Evolutionary conservation across 768 basidiomycete genomes (phyloP), one percentile per base, ranked within the genome.

Genomic region (Neoboletus brunneissimus): DNA sequence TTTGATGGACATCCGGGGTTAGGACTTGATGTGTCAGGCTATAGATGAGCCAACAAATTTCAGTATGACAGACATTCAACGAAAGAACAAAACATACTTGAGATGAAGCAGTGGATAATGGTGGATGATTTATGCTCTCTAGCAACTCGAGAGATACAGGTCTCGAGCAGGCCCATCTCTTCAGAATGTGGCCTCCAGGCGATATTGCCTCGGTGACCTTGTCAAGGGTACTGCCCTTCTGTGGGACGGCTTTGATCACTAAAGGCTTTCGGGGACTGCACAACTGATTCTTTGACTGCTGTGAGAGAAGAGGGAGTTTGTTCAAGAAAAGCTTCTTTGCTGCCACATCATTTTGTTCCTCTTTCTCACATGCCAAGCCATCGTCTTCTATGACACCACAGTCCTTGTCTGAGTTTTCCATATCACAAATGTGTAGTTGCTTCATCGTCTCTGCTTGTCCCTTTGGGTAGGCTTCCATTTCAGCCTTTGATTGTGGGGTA

Each of bases 191-290:
- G 0, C 88, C 89, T 13, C 87, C 87, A 3, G 89, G 89, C 0
- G 87, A 90, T 55, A 89, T 77, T 1, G 82, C 84, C 58, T 85
- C 86, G 2, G 76, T 83, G 27, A 87, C 82, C 65, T 88, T 85
- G 56, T 82, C 80, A 45, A 75, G 73, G 23, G 71, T 65, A 51
- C 74, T 82, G 1, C 73, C 77, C 56, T 77, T 79, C 37, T 72
- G 70, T n/a, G 71, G 70, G 12, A 72, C 57, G 18, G 62, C 54
- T 15, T 61, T 68, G 32, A 66, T 53, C 18, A 53, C 31, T 0
- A 62, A 46, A n/a, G 64, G 57, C 31, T 72, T 72, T 50, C 68
- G 63, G 5, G 70, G 70, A 47, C 72, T 73, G 44, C 50, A 53
- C 2, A 71, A 34, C 32, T 61, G 62, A 12, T 73, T 66, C 56